Percentiles rank a stretch among this genome's conserved stretches.
Conservation (phyloP, 441 rosid species). For the Euphorbia corollata region DNA sequence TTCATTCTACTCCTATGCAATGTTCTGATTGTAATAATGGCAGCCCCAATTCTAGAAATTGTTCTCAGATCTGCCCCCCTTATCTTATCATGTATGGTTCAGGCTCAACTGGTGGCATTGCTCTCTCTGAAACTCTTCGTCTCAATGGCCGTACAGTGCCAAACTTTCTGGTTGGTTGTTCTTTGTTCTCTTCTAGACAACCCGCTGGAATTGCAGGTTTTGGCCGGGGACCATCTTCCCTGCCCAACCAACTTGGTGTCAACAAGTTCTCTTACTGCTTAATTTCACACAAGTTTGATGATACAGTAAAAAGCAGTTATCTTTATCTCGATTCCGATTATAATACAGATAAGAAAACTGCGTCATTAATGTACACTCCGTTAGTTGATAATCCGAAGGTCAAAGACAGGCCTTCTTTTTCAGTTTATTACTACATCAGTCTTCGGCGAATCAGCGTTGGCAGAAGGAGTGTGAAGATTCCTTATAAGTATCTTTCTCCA, state of each 20-base stretch:
- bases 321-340: slow-evolving; percentile 30
- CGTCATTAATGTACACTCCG: slow-evolving; percentile 30
- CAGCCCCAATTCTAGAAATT: slow-evolving; percentile 14
- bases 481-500: slow-evolving; percentile 24
- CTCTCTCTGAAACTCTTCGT: slow-evolving; percentile 29
- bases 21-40: slow-evolving; percentile 22
- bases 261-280: slow-evolving; percentile 40
- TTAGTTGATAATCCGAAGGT: slow-evolving; percentile 36
- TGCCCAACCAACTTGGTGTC: slow-evolving; percentile 43
- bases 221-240: slow-evolving; percentile 39
- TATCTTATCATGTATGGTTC: slow-evolving; percentile 43
- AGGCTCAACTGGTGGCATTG: slow-evolving; percentile 44
- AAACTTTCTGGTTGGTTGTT: slow-evolving; percentile 47
- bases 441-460: slow-evolving; percentile 40
- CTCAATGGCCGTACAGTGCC: slow-evolving; percentile 20
- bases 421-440: slow-evolving; percentile 41
- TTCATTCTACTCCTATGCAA: slow-evolving; percentile 22
- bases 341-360: slow-evolving; percentile 24
- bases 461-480: slow-evolving; percentile 26
- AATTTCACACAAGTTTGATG: slow-evolving; percentile 42
- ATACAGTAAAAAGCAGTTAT: slow-evolving; percentile 26
- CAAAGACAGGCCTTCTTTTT: slow-evolving; percentile 14
- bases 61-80: slow-evolving; percentile 36
- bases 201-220: slow-evolving; percentile 55
- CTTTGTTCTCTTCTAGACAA: slow-evolving; percentile 37